phyloP scores from a whole-genome alignment of 2,329 filamentous ascomycete species.

The Trichoderma koningiopsis region DNA sequence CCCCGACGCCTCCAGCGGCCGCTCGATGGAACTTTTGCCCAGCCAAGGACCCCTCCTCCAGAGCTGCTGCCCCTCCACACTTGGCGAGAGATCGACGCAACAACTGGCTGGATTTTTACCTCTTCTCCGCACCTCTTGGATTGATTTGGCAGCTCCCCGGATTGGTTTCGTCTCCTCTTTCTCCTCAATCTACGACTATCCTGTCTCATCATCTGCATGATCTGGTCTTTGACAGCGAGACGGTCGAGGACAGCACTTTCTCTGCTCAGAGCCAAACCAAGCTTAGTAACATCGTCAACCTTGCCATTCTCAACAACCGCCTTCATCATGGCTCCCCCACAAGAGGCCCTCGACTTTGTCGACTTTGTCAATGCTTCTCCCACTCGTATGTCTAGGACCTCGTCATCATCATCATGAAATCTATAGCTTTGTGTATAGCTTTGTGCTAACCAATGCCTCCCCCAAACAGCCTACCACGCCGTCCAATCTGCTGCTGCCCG shows the following conservation, averaged over 20 bases:
- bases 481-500: constrained; percentile 76
- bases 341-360: constrained; percentile 77
- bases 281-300: background rate
- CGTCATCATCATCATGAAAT: background rate
- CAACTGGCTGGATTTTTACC: background rate
- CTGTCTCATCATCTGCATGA: constrained; percentile 8
- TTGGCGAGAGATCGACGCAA: background rate
- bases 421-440: background rate
- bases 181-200: background rate
- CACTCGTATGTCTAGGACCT: constrained; percentile 66
- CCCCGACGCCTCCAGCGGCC: background rate
- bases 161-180: background rate
- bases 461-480: constrained; percentile 80
- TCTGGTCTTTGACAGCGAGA: background rate
- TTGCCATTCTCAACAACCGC: constrained; percentile 32
- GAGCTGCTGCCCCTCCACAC: background rate
- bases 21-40: background rate
- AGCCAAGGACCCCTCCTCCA: background rate
- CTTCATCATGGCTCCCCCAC: constrained; percentile 53
- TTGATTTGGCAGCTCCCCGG: background rate
- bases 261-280: background rate
- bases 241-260: constrained; percentile 20
- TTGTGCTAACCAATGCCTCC: background rate
- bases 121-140: constrained; percentile 11
- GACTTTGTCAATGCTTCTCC: constrained; percentile 94